Percentiles rank a stretch among this genome's conserved stretches.
phyloP scores from a whole-genome alignment of 2,329 filamentous ascomycete genomes.

The Cercospora janseana region DNA sequence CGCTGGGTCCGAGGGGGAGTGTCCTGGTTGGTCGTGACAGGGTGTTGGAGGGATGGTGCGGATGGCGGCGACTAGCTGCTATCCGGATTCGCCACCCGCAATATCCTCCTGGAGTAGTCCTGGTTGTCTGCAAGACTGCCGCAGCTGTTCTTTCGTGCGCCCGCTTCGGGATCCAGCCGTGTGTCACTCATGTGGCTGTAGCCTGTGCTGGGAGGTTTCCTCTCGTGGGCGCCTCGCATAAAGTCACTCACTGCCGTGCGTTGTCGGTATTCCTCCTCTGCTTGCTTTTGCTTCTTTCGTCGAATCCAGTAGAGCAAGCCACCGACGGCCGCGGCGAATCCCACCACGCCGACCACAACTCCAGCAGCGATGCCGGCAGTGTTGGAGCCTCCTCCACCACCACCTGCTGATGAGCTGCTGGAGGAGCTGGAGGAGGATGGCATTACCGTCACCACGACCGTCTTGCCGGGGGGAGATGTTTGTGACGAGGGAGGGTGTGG shows the following conservation, averaged over 20 bases:
- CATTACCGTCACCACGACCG: conserved; percentile 38
- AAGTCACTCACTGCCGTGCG: conserved; percentile 78
- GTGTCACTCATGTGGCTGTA: conserved; percentile 76
- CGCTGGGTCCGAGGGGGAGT: conserved; percentile 9
- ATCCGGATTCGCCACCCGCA: conserved; percentile 66
- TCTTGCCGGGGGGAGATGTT: conserved; percentile 35
- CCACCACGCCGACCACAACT: conserved; percentile 80
- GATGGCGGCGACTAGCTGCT: conserved; percentile 18
- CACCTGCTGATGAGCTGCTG: conserved; percentile 44
- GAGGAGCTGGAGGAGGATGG: conserved; percentile 40
- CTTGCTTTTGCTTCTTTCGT: conserved; percentile 70
- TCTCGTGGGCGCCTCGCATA: conserved; percentile 49
- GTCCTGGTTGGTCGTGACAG: not conserved
- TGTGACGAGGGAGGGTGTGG: conserved; percentile 33
- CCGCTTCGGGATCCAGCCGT: conserved; percentile 75
- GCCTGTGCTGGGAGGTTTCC: conserved; percentile 61
- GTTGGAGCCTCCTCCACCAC: conserved; percentile 51
- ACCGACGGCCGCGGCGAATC: conserved; percentile 62
- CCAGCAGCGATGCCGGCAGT: conserved; percentile 82
- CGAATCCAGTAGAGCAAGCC: conserved; percentile 73
- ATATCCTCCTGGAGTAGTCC: conserved; percentile 93
- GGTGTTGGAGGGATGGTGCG: not conserved
- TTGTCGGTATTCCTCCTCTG: conserved; percentile 81
- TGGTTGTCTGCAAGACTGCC: conserved; percentile 89
- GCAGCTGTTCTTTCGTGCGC: conserved; percentile 58